Evolutionary conservation across 1,284 basidiomycete genomes (phyloP), one percentile per base, ranked within the genome.

Genomic region (Sporisorium iseilematis-ciliati): DNA sequence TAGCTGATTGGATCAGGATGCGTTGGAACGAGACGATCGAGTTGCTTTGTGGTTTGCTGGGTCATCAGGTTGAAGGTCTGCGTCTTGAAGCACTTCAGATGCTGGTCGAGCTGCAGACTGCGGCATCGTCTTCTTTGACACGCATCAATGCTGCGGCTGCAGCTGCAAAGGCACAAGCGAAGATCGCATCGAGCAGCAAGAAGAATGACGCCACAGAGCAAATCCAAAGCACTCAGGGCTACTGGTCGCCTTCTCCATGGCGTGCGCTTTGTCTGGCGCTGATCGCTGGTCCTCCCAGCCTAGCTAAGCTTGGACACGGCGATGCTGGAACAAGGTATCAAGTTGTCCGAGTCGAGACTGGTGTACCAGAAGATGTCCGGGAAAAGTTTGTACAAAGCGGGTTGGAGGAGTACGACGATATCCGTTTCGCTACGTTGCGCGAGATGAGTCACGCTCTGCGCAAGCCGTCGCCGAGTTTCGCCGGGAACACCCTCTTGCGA

Each of bases 391-490:
- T 75, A 7, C 73, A 82, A 14, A 76, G 71, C 29, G 79, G 75
- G 3, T 48, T 84, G 42, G 75, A 85, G 25, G 66, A 79, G 51
- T 83, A 95, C 84, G 93, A 95, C 74, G 83, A 85, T 84, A 88
- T 98, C 26, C 90, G 95, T 64, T 97, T 93, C 91, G 93, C 93
- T 85, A 97, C 97, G 87, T 89, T 97, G 66, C 90, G 92, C 41
- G 94, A 97, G 80, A 88, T 92, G 29, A 90, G 72, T 21, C 54
- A 61, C 6, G 51, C 68, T 26, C 67, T 81, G 25, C 72, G 73
- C 16, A 58, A 55, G 25, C 68, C 73, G 18, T 65, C 77, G 10
- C 62, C 73, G 10, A 71, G 66, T 45, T 29, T 69, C 72, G 59
- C 58, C 16, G 67, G 41, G 7, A 68, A 77, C 64, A 45, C 65